Percentiles rank a stretch among this genome's conserved stretches.
Conservation (phyloP, 140 eudicot species). For the Anethum foeniculum region DNA sequence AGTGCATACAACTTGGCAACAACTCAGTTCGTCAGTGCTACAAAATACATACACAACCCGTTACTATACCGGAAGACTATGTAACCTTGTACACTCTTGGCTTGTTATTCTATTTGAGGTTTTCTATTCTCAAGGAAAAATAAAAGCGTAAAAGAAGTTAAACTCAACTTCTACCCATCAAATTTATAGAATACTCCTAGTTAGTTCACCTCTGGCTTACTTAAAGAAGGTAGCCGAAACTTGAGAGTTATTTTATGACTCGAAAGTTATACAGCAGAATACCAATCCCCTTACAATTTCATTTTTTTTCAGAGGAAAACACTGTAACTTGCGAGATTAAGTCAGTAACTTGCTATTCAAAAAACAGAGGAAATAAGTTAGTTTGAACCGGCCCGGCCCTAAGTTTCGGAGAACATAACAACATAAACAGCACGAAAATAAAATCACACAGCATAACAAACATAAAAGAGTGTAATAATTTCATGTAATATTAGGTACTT, state of each 20-base stretch:
- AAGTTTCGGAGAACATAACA: background rate
- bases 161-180: background rate
- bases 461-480: background rate
- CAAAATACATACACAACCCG: background rate
- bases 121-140: background rate
- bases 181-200: background rate
- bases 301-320: background rate
- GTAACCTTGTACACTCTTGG: background rate
- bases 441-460: background rate
- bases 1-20: background rate
- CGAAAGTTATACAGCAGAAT: background rate
- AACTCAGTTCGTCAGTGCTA: background rate
- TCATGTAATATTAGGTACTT: too few species aligned
- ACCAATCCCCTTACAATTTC: background rate
- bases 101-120: background rate
- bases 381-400: background rate
- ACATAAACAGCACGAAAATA: background rate
- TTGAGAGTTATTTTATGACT: too few species aligned
- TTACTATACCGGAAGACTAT: background rate
- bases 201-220: background rate
- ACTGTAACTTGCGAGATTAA: background rate
- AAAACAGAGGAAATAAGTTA: too few species aligned
- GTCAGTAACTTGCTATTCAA: background rate
- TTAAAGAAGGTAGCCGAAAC: background rate
- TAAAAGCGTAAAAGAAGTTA: background rate